A percentile compares a stretch with the other conserved stretches of the same genome.
Conservation (phyloP, 1,284 basidiomycete species). For the Lentinula novae-zelandiae region DNA sequence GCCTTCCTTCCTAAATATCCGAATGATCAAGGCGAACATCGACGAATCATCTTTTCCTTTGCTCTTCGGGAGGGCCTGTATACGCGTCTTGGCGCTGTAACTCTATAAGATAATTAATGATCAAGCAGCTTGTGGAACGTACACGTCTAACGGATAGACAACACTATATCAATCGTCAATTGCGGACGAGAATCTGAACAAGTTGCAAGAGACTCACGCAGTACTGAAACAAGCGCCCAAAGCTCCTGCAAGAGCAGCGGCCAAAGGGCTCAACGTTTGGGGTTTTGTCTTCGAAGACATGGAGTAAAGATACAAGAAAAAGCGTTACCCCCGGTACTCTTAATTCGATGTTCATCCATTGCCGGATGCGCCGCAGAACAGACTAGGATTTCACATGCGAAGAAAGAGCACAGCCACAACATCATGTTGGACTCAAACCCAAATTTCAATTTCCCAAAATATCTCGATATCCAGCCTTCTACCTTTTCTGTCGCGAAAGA, state of each 20-base stretch:
- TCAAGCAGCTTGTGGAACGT: conserved; percentile 35
- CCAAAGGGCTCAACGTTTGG: conserved; percentile 81
- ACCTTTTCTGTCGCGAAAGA: conserved; percentile 1
- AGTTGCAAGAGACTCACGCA: conserved; percentile 59
- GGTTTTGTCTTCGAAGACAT: conserved; percentile 62
- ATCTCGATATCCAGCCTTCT: conserved; percentile 37
- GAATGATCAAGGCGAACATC: conserved; percentile 62
- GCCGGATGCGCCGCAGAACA: not conserved
- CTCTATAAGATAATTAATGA: not conserved
- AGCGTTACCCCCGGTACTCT: conserved; percentile 2
- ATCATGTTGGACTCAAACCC: not conserved
- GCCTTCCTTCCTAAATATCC: conserved; percentile 79
- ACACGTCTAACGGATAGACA: conserved; percentile 95
- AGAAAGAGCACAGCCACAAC: not conserved
- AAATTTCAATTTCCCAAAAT: conserved; percentile 38
- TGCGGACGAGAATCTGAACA: not conserved
- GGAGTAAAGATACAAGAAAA: conserved; percentile 10
- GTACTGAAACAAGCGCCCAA: conserved; percentile 92
- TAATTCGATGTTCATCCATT: not conserved
- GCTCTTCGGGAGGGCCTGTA: conserved; percentile 72
- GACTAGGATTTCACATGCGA: not conserved
- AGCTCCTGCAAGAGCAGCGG: conserved; percentile 91
- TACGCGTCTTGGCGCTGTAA: conserved; percentile 87
- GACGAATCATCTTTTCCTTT: conserved; percentile 55
- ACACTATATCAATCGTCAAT: conserved; percentile 48